phyloP scores from a whole-genome alignment of 2,329 filamentous ascomycete species.

The Trichothecium sympodiale region DNA sequence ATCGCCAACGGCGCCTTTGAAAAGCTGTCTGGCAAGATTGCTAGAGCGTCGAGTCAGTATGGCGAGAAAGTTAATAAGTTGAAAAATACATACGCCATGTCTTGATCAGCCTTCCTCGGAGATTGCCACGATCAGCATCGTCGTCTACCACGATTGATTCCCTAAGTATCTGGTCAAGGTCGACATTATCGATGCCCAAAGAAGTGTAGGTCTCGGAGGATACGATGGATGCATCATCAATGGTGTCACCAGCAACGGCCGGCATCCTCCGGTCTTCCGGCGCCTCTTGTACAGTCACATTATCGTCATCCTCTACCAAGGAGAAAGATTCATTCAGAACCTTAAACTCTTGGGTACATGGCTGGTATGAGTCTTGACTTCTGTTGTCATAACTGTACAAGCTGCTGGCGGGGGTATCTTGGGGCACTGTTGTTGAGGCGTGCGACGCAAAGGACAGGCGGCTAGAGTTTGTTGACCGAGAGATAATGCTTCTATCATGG shows the following conservation, averaged over 20 bases:
- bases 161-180: no score
- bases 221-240: no score
- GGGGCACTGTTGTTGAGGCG: constrained; percentile 1
- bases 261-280: no score
- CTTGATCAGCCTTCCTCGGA: background rate
- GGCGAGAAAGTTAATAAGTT: no score
- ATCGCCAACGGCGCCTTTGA: constrained; percentile 33
- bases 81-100: constrained; percentile 27
- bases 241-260: no score
- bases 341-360: constrained; percentile 4
- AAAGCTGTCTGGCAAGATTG: no score
- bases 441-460: constrained; percentile 17
- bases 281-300: background rate
- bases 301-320: constrained; percentile 6
- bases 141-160: no score
- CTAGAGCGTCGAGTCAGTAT: no score
- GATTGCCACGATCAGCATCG: no score
- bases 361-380: constrained; percentile 3
- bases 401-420: constrained; percentile 13
- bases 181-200: no score
- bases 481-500: constrained; percentile 7
- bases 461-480: constrained; percentile 19
- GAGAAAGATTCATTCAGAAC: constrained; percentile 8
- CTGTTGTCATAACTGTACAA: constrained; percentile 18
- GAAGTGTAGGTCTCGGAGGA: no score